These are phyloP conservation scores for Colletotrichum tamarilloi DNA, from an alignment of 2,329 filamentous ascomycete genomes.

Conservation along the genomic window DNA sequence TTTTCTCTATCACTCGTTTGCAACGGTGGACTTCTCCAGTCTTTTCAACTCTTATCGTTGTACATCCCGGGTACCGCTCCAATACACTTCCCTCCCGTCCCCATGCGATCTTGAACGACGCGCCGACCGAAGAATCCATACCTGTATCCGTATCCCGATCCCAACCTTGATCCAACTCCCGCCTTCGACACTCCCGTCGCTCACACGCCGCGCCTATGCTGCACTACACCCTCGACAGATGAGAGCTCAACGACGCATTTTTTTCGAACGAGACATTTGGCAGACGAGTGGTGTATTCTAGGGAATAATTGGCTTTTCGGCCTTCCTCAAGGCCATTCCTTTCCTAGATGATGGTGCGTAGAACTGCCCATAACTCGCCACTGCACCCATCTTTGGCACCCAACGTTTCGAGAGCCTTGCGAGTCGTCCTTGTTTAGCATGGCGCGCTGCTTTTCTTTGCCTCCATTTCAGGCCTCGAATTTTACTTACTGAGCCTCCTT, in stretches of 20 bases:
- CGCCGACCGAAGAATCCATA: slow-evolving; percentile 24
- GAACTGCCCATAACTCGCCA: slow-evolving; percentile 2
- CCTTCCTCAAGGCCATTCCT: slow-evolving; percentile 50
- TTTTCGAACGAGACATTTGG: slow-evolving; percentile 31
- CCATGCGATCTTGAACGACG: slow-evolving; percentile 22
- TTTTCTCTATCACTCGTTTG: slow-evolving; percentile 9
- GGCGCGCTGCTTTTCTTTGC: background rate
- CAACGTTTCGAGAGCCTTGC: background rate
- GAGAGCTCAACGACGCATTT: slow-evolving; percentile 28
- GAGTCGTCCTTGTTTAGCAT: background rate
- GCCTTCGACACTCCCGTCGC: slow-evolving; percentile 1
- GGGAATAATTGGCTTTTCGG: slow-evolving; percentile 47
- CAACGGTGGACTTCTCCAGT: slow-evolving; percentile 31
- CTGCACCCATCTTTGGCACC: background rate
- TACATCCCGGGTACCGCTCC: slow-evolving; percentile 21
- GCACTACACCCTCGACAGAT: slow-evolving; percentile 26
- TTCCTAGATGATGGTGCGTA: slow-evolving; percentile 63
- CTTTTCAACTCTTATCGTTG: slow-evolving; percentile 18
- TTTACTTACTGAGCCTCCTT: slow-evolving; percentile 1
- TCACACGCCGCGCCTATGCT: slow-evolving; percentile 30
- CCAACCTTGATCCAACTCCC: background rate
- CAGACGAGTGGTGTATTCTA: slow-evolving; percentile 35
- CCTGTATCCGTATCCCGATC: slow-evolving; percentile 12
- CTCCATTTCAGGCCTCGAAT: background rate
- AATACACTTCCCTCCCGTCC: slow-evolving; percentile 8